Percentiles rank a stretch among this genome's conserved stretches.
These are phyloP conservation scores for Corylus americana DNA, from an alignment of 306 rosid species.

Conservation along the genomic window DNA sequence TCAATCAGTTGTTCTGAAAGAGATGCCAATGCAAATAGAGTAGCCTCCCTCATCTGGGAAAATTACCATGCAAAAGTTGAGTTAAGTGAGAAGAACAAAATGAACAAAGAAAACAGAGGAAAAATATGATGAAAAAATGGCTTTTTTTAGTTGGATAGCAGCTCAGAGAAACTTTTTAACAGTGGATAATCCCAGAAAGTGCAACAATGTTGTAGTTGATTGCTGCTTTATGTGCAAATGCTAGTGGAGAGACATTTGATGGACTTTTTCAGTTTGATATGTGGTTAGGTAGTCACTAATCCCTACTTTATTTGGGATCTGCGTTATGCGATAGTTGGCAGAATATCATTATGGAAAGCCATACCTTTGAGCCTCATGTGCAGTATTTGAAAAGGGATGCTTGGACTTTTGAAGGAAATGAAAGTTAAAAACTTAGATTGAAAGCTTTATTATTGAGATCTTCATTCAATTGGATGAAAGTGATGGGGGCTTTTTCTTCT, in stretches of 20 bases:
- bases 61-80: constrained; percentile 15
- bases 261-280: background rate
- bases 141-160: background rate
- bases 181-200: background rate
- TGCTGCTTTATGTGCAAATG: background rate
- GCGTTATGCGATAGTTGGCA: background rate
- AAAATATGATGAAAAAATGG: background rate
- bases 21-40: constrained; percentile 73
- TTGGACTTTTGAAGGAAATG: background rate
- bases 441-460: background rate
- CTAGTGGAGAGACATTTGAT: background rate
- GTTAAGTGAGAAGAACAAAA: constrained; percentile 13
- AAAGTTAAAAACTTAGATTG: background rate
- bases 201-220: background rate
- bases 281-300: background rate
- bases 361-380: background rate
- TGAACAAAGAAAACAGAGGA: background rate
- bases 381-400: background rate
- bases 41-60: constrained; percentile 90
- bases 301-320: background rate
- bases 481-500: background rate
- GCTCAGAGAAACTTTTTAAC: background rate
- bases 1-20: constrained; percentile 77
- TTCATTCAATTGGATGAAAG: background rate
- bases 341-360: background rate